Conservation (phyloP, 192 early-diverging fungal genomes). For the Backusella circina region DNA sequence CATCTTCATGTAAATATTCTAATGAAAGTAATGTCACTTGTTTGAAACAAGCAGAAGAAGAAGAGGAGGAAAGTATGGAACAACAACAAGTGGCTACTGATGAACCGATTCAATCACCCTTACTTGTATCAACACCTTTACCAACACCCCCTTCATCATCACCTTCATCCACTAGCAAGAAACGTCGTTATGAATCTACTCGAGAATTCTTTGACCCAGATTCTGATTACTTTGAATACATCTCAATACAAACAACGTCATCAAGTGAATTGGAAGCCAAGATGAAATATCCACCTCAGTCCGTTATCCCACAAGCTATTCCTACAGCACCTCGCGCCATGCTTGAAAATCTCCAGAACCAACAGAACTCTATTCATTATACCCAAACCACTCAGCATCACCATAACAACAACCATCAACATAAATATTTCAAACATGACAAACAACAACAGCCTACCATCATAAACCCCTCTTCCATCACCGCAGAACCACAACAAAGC, state of each 20-base stretch:
- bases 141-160: neutral
- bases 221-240: constrained; percentile 29
- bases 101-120: neutral
- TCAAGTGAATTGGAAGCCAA: constrained; percentile 4
- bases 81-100: neutral
- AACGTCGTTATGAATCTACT: constrained; percentile 11
- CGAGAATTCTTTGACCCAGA: constrained; percentile 30
- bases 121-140: neutral
- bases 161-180: neutral
- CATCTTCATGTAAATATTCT: neutral
- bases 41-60: constrained; percentile 4
- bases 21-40: neutral
- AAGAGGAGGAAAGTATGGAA: neutral
- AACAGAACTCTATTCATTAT: neutral
- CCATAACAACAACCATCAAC: neutral
- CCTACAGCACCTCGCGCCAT: constrained; percentile 29
- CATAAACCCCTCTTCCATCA: neutral
- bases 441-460: neutral
- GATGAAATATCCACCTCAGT: constrained; percentile 13
- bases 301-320: neutral
- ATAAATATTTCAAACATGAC: neutral
- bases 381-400: neutral
- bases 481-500: neutral
- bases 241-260: constrained; percentile 4
- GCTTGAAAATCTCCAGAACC: neutral